Evolutionary conservation across 2,329 filamentous ascomycete species (phyloP).

Genomic region (Plectosphaerella sp.): DNA sequence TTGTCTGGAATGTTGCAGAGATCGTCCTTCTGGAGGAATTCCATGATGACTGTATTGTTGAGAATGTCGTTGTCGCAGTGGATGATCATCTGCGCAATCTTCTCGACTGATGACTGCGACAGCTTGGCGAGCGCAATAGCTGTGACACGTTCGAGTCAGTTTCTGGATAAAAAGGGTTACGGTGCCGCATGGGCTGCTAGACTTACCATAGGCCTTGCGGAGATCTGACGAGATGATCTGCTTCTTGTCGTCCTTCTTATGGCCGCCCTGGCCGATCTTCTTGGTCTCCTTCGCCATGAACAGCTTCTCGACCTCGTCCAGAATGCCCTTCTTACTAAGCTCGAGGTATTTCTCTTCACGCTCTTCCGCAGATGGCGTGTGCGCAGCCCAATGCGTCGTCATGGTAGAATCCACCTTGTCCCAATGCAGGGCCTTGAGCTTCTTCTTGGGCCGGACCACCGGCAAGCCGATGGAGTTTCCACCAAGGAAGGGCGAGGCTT

Average conservation of each 20-base stretch:
- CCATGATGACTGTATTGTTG: slow-evolving; percentile 90
- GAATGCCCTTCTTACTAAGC: slow-evolving; percentile 86
- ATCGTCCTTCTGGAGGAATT: slow-evolving; percentile 90
- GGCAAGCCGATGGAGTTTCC: slow-evolving; percentile 60
- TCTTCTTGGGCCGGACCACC: slow-evolving; percentile 92
- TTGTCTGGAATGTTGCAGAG: slow-evolving; percentile 91
- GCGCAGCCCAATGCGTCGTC: slow-evolving; percentile 87
- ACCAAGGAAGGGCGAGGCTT: slow-evolving; percentile 51
- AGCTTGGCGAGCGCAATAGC: slow-evolving; percentile 93
- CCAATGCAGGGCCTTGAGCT: slow-evolving; percentile 98
- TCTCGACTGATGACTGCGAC: slow-evolving; percentile 77
- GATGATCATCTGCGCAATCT: slow-evolving; percentile 87
- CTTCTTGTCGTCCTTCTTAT: slow-evolving; percentile 90
- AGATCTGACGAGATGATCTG: slow-evolving; percentile 91
- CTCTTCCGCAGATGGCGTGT: slow-evolving; percentile 78
- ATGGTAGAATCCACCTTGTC: slow-evolving; percentile 94
- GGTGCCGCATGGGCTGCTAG: background rate
- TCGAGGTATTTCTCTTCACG: slow-evolving; percentile 96
- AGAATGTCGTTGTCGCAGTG: slow-evolving; percentile 88
- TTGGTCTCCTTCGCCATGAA: slow-evolving; percentile 98
- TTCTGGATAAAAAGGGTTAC: no score
- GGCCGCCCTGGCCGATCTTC: slow-evolving; percentile 65
- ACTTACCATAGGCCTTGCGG: slow-evolving; percentile 75
- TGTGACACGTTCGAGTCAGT: slow-evolving; percentile 27
- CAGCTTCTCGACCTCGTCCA: slow-evolving; percentile 95